A percentile compares a stretch with the other conserved stretches of the same genome.
These are phyloP conservation scores for Thermomyces lanuginosus DNA, from an alignment of 2,329 filamentous ascomycete genomes.

Conservation along the genomic window DNA sequence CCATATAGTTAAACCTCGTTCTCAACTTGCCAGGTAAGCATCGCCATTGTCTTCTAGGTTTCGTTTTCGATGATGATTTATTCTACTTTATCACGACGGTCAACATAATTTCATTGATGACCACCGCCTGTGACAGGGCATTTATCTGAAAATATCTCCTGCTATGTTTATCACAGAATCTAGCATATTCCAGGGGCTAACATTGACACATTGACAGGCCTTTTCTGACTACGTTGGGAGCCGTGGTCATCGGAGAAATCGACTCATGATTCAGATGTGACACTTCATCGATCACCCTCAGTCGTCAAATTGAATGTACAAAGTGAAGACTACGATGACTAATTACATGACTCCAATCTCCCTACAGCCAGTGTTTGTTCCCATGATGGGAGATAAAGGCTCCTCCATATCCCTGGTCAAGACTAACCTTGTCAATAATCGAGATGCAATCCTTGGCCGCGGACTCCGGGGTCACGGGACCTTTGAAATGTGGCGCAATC, in stretches of 20 bases:
- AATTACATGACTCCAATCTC: no score
- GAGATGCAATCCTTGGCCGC: constrained; percentile 19
- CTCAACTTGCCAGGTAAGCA: constrained; percentile 8
- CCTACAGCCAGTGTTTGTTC: constrained; percentile 34
- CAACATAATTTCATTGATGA: constrained; percentile 75
- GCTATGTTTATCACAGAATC: background rate
- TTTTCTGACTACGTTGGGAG: no score
- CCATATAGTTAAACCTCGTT: no score
- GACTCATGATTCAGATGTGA: no score
- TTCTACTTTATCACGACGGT: constrained; percentile 62
- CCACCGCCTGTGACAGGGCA: constrained; percentile 60
- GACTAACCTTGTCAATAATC: constrained; percentile 22
- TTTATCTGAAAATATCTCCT: constrained; percentile 16
- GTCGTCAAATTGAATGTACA: no score
- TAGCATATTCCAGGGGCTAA: constrained; percentile 8
- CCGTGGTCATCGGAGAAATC: no score
- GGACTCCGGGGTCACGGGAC: constrained; percentile 20
- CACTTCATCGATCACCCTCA: no score
- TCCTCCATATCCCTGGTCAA: constrained; percentile 36
- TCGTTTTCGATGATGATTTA: constrained; percentile 48
- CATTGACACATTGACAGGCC: constrained; percentile 7
- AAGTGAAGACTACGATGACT: no score
- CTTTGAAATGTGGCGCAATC: constrained; percentile 28
- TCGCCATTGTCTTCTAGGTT: constrained; percentile 4
- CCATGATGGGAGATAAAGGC: constrained; percentile 39